Base-by-base conservation (phyloP, 1,284 basidiomycete species). In the Papiliotrema laurentii region DNA sequence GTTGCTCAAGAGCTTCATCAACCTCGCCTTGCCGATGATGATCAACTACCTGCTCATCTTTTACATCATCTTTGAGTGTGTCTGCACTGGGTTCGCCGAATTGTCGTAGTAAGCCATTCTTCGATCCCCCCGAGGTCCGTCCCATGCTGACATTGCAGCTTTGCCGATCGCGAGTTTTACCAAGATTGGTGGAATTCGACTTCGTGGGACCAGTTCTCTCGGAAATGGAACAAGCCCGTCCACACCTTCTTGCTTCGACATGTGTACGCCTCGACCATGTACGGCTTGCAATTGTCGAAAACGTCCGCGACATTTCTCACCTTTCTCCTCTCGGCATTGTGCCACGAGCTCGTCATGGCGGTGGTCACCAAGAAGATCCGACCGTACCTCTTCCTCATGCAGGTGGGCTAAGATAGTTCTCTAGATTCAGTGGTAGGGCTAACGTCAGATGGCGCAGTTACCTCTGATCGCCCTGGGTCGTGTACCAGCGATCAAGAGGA, bases 161-260 rank as follows among this genome's bases (percentile, higher is more conserved):
- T 97, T 67, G 91, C 91, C 24, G 94, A 98, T 69, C 80, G 94
- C 36, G 87, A 92, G 60, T 97, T 97, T 72, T 98, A 97, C 72
- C 87, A 92, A 72, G 93, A 97, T 69, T 97, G 91, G 88, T 97
- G 94, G 94, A 98, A 97, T 75, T 89, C 89, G 1, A 91, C 87
- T 0, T 87, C 87, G 2, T 94, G 89, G 86, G 96, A 97, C 66
- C 90, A 97, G 69, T 98, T 96, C 73, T 86, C 89, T 5, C 83
- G 92, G 42, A 92, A 93, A 75, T 96, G 92, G 92, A 96, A 96
- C 76, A 89, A 87, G 60, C 76, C 76, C 2, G 76, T 75, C 1
- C 71, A 76, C 50, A 83, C 83, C 2, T 97, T 97, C 79, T 80
- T 98, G 21, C 80, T 97, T 10, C 83, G 89, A 18, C 94, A 98